phyloP scores from a whole-genome alignment of 2,329 filamentous ascomycete species.

The Paracorniculantispora psalliotae region DNA sequence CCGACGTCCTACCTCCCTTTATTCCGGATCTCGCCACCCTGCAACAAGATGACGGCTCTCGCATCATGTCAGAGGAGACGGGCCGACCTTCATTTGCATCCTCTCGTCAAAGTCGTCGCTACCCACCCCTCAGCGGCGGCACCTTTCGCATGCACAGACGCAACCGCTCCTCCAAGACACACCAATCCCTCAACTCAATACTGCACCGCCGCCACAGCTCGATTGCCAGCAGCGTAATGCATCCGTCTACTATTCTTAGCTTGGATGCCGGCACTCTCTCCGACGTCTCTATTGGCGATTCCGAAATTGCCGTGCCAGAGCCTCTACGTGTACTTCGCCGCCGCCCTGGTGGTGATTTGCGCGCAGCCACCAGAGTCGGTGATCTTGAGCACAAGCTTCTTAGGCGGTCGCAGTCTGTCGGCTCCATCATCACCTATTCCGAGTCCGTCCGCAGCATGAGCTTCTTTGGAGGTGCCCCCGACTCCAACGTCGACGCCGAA shows the following conservation, averaged over 20 bases:
- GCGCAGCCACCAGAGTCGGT: slow-evolving; percentile 60
- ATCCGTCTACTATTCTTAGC: slow-evolving; percentile 49
- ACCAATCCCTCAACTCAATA: slow-evolving; percentile 45
- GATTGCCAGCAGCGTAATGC: slow-evolving; percentile 50
- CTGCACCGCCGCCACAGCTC: slow-evolving; percentile 55
- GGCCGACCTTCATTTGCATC: slow-evolving; percentile 27
- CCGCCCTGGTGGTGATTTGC: slow-evolving; percentile 69
- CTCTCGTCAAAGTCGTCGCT: slow-evolving; percentile 22
- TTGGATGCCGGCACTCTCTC: slow-evolving; percentile 58
- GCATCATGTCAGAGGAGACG: slow-evolving; percentile 30
- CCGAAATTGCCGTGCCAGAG: slow-evolving; percentile 39
- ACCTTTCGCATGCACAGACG: slow-evolving; percentile 36
- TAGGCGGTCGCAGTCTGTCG: slow-evolving; percentile 52
- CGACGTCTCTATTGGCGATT: slow-evolving; percentile 44
- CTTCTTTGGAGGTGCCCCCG: slow-evolving; percentile 36
- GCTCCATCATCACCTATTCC: slow-evolving; percentile 55
- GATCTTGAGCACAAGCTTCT: slow-evolving; percentile 50
- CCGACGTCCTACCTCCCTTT: slow-evolving; percentile 42
- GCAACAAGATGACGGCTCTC: slow-evolving; percentile 22
- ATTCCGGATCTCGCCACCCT: slow-evolving; percentile 42
- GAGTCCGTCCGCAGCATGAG: slow-evolving; percentile 54
- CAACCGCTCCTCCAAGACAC: slow-evolving; percentile 44
- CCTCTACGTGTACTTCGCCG: slow-evolving; percentile 63
- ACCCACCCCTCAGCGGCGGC: slow-evolving; percentile 25
- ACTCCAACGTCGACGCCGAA: slow-evolving; percentile 26